These are phyloP conservation scores for Botryosphaeria agaves DNA, from an alignment of 2,329 filamentous ascomycete species.

Conservation along the genomic window DNA sequence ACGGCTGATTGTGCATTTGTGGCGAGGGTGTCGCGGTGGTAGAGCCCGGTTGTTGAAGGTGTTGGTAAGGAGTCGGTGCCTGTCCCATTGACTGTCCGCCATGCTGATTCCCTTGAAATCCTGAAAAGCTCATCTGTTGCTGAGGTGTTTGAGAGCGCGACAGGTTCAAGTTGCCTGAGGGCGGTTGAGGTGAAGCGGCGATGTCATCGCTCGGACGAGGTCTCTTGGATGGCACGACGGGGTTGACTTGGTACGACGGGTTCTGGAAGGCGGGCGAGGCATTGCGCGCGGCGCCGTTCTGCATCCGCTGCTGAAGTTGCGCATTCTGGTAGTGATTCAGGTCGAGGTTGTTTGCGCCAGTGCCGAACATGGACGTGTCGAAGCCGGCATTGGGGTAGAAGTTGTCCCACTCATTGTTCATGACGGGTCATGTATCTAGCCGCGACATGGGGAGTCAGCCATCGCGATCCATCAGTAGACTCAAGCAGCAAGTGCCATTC, in stretches of 20 bases:
- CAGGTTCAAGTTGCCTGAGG: slow-evolving; percentile 53
- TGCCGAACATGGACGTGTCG: slow-evolving; percentile 21
- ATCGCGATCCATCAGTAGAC: no score
- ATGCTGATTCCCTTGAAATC: slow-evolving; percentile 19
- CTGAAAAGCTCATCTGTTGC: slow-evolving; percentile 41
- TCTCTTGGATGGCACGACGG: slow-evolving; percentile 80
- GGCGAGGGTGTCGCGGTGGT: slow-evolving; percentile 82
- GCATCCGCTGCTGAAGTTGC: slow-evolving; percentile 38
- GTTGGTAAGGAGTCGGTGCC: slow-evolving; percentile 58
- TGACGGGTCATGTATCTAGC: no score
- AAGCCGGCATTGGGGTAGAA: no score
- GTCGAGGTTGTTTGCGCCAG: slow-evolving; percentile 24
- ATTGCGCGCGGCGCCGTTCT: slow-evolving; percentile 72
- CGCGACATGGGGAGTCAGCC: no score
- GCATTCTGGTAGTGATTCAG: slow-evolving; percentile 31
- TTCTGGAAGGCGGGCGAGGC: slow-evolving; percentile 64
- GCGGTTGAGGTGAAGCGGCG: slow-evolving; percentile 61
- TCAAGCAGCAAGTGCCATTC: no score
- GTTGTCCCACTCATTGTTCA: no score
- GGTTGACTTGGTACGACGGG: slow-evolving; percentile 65
- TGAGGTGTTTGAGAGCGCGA: slow-evolving; percentile 89
- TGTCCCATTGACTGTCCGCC: slow-evolving; percentile 42
- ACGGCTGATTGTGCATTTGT: slow-evolving; percentile 69
- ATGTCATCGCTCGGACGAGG: slow-evolving; percentile 69
- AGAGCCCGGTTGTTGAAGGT: slow-evolving; percentile 65